A percentile compares a stretch with the other conserved stretches of the same genome.
Conservation (phyloP, 169 alveolate genomes). For the Cryptosporidium muris region DNA sequence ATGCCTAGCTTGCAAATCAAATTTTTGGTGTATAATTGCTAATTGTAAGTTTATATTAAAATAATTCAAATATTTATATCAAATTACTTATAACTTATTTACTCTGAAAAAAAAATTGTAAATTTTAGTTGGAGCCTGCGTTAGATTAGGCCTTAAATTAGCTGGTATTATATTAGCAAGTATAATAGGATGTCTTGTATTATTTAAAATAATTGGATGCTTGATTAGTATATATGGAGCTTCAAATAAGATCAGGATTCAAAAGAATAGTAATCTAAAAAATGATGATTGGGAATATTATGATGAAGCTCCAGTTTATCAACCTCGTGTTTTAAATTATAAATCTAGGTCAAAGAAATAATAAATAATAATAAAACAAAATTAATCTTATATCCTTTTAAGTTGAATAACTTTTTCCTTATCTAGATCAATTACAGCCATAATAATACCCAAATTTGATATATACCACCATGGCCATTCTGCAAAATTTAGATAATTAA, state of each 20-base stretch:
- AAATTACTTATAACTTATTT: not conserved
- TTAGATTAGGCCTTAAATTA: slow-evolving; percentile 35
- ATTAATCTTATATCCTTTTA: not conserved
- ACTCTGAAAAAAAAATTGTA: not conserved
- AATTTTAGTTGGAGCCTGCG: slow-evolving; percentile 42
- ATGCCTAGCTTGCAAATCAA: slow-evolving; percentile 46
- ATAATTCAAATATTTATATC: not conserved
- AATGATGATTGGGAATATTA: not conserved
- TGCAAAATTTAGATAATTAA: not conserved
- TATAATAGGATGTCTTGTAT: slow-evolving; percentile 2
- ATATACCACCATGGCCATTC: slow-evolving; percentile 39
- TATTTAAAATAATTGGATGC: slow-evolving; percentile 3
- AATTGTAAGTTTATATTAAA: slow-evolving; percentile 32
- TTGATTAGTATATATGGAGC: not conserved
- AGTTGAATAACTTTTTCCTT: slow-evolving; percentile 16
- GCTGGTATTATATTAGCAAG: slow-evolving; percentile 22
- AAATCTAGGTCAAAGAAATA: not conserved
- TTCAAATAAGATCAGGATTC: not conserved
- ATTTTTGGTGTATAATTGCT: slow-evolving; percentile 69
- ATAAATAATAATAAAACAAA: not conserved
- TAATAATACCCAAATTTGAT: slow-evolving; percentile 46
- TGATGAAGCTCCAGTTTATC: not conserved
- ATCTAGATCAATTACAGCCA: slow-evolving; percentile 14
- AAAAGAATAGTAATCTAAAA: not conserved
- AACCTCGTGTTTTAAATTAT: not conserved